Evolutionary conservation across 2,329 filamentous ascomycete genomes (phyloP).

Genomic region (Colletotrichum siamense): DNA sequence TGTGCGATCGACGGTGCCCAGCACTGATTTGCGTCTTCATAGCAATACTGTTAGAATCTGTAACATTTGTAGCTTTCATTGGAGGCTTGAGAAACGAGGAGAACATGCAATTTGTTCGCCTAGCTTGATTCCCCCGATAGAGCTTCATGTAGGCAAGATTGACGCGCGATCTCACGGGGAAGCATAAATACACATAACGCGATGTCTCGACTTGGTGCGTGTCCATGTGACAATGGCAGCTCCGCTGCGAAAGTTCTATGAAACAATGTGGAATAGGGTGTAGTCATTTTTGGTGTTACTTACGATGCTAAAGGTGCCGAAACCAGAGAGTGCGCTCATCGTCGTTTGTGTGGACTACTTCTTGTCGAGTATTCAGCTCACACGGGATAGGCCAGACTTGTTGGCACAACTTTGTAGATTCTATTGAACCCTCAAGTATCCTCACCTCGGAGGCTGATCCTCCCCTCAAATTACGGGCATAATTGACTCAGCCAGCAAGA

Average conservation of each 20-base stretch:
- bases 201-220: neutral
- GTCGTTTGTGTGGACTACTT: neutral
- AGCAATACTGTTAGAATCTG: rapidly evolving
- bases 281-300: neutral
- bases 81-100: too few species aligned
- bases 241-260: neutral
- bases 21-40: too few species aligned
- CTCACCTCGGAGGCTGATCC: neutral
- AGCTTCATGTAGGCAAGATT: rapidly evolving
- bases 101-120: rapidly evolving
- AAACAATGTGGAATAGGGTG: neutral
- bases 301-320: neutral
- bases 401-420: neutral
- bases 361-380: neutral
- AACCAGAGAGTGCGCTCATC: neutral
- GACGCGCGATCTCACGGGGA: rapidly evolving
- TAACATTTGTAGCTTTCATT: too few species aligned
- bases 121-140: rapidly evolving
- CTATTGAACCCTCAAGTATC: neutral
- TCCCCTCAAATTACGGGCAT: neutral
- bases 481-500: rapidly evolving
- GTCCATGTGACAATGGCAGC: neutral
- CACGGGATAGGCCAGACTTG: neutral
- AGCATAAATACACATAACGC: too few species aligned
- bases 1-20: too few species aligned